Conservation (phyloP, 1,139 yeast genomes). For the Meyerozyma athensensis region DNA sequence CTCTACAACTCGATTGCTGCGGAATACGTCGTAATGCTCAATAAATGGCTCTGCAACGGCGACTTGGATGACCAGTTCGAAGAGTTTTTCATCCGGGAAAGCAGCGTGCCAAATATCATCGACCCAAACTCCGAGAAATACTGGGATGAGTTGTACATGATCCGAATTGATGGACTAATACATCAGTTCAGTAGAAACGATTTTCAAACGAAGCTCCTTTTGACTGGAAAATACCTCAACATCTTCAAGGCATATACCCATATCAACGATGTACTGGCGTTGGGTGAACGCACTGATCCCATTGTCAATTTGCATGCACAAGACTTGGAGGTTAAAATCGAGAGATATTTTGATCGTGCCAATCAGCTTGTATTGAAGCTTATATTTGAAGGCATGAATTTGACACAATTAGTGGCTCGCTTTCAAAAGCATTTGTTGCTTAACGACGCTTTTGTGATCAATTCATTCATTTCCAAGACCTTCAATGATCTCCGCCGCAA, state of each 20-base stretch:
- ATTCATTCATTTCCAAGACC: conserved; percentile 35
- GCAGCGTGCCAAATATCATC: conserved; percentile 31
- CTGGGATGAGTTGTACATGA: conserved; percentile 81
- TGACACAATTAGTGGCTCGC: conserved; percentile 42
- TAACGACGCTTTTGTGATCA: conserved; percentile 42
- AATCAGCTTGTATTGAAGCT: conserved; percentile 58
- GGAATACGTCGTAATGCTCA: conserved; percentile 66
- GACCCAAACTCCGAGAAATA: conserved; percentile 62
- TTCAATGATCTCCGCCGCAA: conserved; percentile 33
- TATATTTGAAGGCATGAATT: conserved; percentile 56
- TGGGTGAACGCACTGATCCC: conserved; percentile 25
- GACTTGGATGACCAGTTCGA: conserved; percentile 71
- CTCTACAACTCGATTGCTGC: conserved; percentile 57
- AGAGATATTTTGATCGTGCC: conserved; percentile 64
- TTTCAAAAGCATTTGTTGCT: conserved; percentile 54
- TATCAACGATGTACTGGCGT: conserved; percentile 26
- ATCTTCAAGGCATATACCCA: conserved; percentile 61
- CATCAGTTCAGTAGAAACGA: conserved; percentile 55
- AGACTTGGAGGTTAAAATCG: conserved; percentile 53
- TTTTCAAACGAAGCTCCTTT: conserved; percentile 59
- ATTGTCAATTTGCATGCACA: conserved; percentile 49
- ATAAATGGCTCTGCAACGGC: conserved; percentile 76
- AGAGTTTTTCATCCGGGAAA: conserved; percentile 70
- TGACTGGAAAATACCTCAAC: conserved; percentile 83
- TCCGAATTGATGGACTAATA: conserved; percentile 72